Evolutionary conservation across 2,329 filamentous ascomycete species (phyloP), one percentile per base, ranked within the genome.

Genomic region (Epicoccum sorghinum): DNA sequence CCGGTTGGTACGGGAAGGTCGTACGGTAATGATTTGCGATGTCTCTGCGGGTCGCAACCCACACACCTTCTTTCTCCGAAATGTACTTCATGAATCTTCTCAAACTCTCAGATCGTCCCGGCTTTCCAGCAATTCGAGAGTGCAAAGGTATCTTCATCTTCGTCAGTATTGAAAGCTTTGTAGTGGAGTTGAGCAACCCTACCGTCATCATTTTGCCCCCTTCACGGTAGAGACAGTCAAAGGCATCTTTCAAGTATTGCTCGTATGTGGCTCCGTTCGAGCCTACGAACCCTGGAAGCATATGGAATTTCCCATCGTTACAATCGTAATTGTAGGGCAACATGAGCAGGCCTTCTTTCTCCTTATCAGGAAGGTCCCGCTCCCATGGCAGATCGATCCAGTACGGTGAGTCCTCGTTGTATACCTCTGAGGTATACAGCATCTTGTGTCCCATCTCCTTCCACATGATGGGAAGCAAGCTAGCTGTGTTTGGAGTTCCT

Each of bases 101-200:
- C 39, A 85, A 61, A 1, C 81, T 82, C 37, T 73, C 75, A 52
- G 80, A 80, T 0, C 82, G 72, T 4, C 80, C 82, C 0, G 82
- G 82, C 35, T 80, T 76, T 0, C 82, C 82, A 36, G 81, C 78
- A 46, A 82, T 81, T 6, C 81, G 75, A 57, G 79, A 83, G 62
- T 55, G 82, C 24, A 84, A 65, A 3, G 78, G 80, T 25, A 84
- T 77, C 14, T 81, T 83, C 81, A 84, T 84, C 81, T 84, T 84
- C 14, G 81, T 83, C 81, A 84, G 32, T 33, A 33, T 18, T 18
- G 18, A 3, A 18, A 18, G 3, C 18, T 33, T 33, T n/a, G 7
- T 33, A 3, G 32, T 30, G 1, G 32, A 5, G 10, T 33, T 33
- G 7, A 33, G 32, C 7, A 13, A 6, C 32, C 5, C 13, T 33